Evolutionary conservation across 768 basidiomycete genomes (phyloP).

Genomic region (Podaxis pistillaris): DNA sequence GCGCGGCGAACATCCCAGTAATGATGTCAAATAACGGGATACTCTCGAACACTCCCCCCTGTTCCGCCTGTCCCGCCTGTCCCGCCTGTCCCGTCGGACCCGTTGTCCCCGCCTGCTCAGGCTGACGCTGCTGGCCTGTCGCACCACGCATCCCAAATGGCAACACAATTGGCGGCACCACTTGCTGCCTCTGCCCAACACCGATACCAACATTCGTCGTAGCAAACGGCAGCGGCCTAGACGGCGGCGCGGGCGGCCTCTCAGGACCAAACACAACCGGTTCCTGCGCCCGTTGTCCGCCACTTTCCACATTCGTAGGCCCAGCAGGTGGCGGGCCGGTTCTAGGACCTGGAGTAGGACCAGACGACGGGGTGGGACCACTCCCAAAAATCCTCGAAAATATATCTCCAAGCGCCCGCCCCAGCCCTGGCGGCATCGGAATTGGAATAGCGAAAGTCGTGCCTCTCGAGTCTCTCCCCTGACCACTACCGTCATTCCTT

Average conservation of each 20-base stretch:
- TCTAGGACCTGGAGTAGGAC: not conserved
- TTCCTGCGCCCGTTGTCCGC: not conserved
- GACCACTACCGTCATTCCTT: not conserved
- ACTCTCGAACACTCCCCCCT: conserved; percentile 3
- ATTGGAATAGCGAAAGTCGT: not conserved
- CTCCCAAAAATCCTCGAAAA: conserved; percentile 5
- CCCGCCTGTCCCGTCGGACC: not conserved
- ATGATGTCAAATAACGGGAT: conserved; percentile 4
- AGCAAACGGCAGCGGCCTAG: not conserved
- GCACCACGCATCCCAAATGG: not conserved
- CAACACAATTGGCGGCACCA: not conserved
- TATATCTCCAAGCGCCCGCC: not conserved
- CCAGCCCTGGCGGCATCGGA: not conserved
- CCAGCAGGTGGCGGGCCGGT: not conserved
- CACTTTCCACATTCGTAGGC: not conserved
- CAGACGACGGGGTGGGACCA: not conserved
- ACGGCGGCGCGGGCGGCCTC: not conserved
- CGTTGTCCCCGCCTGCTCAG: not conserved
- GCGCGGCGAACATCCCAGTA: not conserved
- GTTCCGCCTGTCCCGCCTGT: not conserved
- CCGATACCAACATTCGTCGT: not conserved
- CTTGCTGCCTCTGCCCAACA: not conserved
- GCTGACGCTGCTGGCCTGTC: too few relatives aligned
- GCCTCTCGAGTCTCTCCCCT: not conserved
- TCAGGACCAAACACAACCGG: conserved; percentile 8